Conservation (phyloP, 1,284 basidiomycete species). For the Neolentinus lepideus region DNA sequence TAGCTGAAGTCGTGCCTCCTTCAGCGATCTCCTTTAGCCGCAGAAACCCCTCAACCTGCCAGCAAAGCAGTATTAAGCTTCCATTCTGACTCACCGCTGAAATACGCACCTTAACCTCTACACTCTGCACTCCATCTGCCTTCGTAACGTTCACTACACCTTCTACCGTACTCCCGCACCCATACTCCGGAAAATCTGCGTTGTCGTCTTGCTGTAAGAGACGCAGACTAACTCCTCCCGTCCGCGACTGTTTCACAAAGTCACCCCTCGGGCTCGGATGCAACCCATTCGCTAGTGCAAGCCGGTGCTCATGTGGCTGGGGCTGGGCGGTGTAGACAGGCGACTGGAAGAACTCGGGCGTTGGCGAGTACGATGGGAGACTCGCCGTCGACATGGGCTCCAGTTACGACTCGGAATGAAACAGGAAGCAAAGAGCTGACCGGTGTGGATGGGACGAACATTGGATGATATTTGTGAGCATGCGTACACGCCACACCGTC, state of each 20-base stretch:
- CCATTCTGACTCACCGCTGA: not conserved
- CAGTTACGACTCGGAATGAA: not conserved
- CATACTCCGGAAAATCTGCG: slow-evolving; percentile 48
- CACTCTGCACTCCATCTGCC: slow-evolving; percentile 45
- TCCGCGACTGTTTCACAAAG: slow-evolving; percentile 56
- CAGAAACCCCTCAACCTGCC: slow-evolving; percentile 11
- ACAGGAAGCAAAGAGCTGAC: not conserved
- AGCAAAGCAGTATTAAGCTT: not conserved
- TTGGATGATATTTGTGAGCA: slow-evolving; percentile 1
- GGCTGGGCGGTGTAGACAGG: slow-evolving; percentile 37
- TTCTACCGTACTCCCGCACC: slow-evolving; percentile 40
- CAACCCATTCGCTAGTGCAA: slow-evolving; percentile 35
- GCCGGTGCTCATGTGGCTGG: slow-evolving; percentile 41
- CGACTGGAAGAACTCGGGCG: slow-evolving; percentile 13
- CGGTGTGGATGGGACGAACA: not conserved
- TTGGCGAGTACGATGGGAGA: slow-evolving; percentile 22
- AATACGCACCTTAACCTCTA: slow-evolving; percentile 53
- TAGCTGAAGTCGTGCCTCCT: slow-evolving; percentile 45
- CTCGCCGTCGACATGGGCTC: slow-evolving; percentile 25
- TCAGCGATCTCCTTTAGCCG: slow-evolving; percentile 58
- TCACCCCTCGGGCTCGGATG: slow-evolving; percentile 30
- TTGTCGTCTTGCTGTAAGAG: slow-evolving; percentile 45
- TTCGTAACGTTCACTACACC: slow-evolving; percentile 52
- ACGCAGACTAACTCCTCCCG: slow-evolving; percentile 42
- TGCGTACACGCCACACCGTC: slow-evolving; percentile 1